Base-by-base conservation (phyloP, 371 early-diverging fungal genomes). In the Mucor piriformis region DNA sequence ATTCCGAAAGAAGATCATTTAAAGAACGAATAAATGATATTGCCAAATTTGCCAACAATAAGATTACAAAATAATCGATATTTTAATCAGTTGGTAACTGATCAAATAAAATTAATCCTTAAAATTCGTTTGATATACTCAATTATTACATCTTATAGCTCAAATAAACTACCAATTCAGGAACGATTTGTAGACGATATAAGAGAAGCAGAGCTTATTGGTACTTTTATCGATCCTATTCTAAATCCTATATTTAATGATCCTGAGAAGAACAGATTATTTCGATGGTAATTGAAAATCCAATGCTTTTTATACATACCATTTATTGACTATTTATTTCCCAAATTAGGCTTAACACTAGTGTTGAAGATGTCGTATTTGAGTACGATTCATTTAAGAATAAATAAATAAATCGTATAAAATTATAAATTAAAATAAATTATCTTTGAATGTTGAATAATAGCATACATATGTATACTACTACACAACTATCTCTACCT, bases 51-150 rank as follows among this genome's bases (percentile, higher is more conserved):
- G 25, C 61, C 40, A 40, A 49, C 32, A 32, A 54, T 32, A 18
- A 53, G 33, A 33, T 33, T 33, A 33, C 33, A 33, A 33, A 33
- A 33, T 33, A 34, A 47, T 53, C 40, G 54, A 61, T 50, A 61
- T 54, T 40, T 33, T 61, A 40, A 54, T 61, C 32, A 61, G 55
- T 20, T 61, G 55, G 43, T 54, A 61, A 61, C 33, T 61, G 7
- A 50, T 49, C 54, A 61, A 61, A 60, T 51, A 32, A 53, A 47
- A 46, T 27, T 54, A 32, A 49, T 40, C 48, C 54, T 61, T 54
- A 32, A 21, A 61, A 61, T 32, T 61, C 20, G 29, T 54, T 61
- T 54, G 25, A 59, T 35, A 54, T 43, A 54, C 33, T 61, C 43
- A 50, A 43, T 50, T 54, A 47, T 54, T 55, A 48, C 40, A 54